Evolutionary conservation across 78 protist species (phyloP), one percentile per base, ranked within the genome.

Genomic region (Trichosphaerium sp.): DNA sequence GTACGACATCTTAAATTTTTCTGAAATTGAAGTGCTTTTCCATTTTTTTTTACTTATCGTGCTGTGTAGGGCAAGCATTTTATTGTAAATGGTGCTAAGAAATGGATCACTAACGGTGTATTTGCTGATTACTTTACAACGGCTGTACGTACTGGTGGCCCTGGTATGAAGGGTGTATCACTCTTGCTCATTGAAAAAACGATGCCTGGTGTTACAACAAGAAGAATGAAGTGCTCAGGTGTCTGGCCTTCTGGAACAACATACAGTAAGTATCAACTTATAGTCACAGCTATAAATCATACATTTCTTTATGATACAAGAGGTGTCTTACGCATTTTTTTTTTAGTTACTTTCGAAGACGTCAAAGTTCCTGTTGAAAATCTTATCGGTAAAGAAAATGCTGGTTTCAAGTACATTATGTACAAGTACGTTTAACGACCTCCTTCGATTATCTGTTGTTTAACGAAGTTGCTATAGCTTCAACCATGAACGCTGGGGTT

Each of bases 81-180:
- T 35, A 54, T 54, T 10, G 59, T 54, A 32, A 54, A 54, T 10
- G 59, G 59, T 12, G 10, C 10, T 21, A 54, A 54, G 10, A 54
- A 54, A 10, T 54, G 59, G 59, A 54, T 54, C 59, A 54, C 59
- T 35, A 54, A 54, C 59, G 59, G 59, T 54, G 32, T 35, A 54
- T 54, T 54, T 10, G 29, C 59, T 10, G 59, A 54, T 35, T 54
- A 54, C 59, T 54, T 54, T 10, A 34, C 59, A 10, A 54, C 59
- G 6, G 59, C 59, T 54, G 59, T 54, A 21, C 29, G 10, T 10
- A 54, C 59, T 34, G 59, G 32, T 32, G n/a, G n/a, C n/a, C n/a
- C n/a, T n/a, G n/a, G n/a, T n/a, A n/a, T n/a, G n/a, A 54, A 10
- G 59, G 59, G 59, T 6, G 32, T 54, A 10, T 34, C 59, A 54